Percentiles rank a stretch among this genome's conserved stretches.
phyloP scores from a whole-genome alignment of 2,329 filamentous ascomycete genomes.

The Fusarium paranaense region DNA sequence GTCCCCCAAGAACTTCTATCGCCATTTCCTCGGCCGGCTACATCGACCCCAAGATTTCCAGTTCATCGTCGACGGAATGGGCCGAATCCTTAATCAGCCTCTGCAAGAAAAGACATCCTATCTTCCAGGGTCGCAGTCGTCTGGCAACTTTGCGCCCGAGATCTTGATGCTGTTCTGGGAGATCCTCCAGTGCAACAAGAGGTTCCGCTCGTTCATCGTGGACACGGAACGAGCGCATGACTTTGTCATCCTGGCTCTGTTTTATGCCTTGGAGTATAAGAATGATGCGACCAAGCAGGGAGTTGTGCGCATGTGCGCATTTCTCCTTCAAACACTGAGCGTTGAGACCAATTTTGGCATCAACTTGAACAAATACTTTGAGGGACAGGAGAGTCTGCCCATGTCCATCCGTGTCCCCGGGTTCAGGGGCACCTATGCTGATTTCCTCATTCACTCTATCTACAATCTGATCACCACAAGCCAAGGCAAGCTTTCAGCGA shows the following conservation, averaged over 20 bases:
- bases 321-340: slow-evolving; percentile 93
- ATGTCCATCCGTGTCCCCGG: slow-evolving; percentile 82
- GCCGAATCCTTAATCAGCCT: slow-evolving; percentile 89
- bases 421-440: slow-evolving; percentile 91
- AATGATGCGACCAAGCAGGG: slow-evolving; percentile 89
- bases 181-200: slow-evolving; percentile 95
- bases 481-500: slow-evolving; percentile 88
- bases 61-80: slow-evolving; percentile 96
- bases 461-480: slow-evolving; percentile 91
- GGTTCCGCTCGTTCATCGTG: slow-evolving; percentile 95
- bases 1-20: slow-evolving; percentile 89
- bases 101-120: slow-evolving; percentile 91
- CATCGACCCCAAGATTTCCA: slow-evolving; percentile 97
- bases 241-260: slow-evolving; percentile 89
- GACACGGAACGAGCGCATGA: slow-evolving; percentile 95
- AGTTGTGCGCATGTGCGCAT: slow-evolving; percentile 96
- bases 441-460: slow-evolving; percentile 95
- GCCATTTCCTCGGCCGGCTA: slow-evolving; percentile 89
- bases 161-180: slow-evolving; percentile 99
- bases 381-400: slow-evolving; percentile 89
- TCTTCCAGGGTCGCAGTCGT: slow-evolving; percentile 83
- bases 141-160: slow-evolving; percentile 89
- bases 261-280: slow-evolving; percentile 92
- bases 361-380: slow-evolving; percentile 89
- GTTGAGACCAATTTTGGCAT: slow-evolving; percentile 91